Percentiles rank a stretch among this genome's conserved stretches.
phyloP scores from a whole-genome alignment of 2,329 filamentous ascomycete genomes.

The Hypoxylon sp. region DNA sequence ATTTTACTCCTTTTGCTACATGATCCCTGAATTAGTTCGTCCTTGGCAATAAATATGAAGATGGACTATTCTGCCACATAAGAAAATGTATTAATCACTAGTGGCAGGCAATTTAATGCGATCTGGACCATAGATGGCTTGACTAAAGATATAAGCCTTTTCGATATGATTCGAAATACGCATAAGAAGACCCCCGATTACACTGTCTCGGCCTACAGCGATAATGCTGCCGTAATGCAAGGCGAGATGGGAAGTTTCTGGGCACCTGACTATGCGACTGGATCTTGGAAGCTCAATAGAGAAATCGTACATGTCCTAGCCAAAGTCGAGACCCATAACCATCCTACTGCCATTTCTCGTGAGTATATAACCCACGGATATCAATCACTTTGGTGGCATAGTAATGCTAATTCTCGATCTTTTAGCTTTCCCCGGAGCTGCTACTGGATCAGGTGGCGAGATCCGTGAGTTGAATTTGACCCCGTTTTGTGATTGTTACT shows the following conservation, averaged over 20 bases:
- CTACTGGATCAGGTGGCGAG: slow-evolving; percentile 94
- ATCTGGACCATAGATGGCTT: slow-evolving; percentile 94
- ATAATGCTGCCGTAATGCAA: slow-evolving; percentile 94
- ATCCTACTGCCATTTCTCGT: slow-evolving; percentile 67
- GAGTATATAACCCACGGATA: slow-evolving; percentile 3
- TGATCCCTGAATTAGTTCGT: not conserved
- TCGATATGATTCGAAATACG: slow-evolving; percentile 97
- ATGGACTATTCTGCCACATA: slow-evolving; percentile 67
- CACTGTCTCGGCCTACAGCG: slow-evolving; percentile 96
- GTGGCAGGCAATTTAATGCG: slow-evolving; percentile 80
- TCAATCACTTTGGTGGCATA: not conserved
- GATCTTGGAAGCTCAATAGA: slow-evolving; percentile 88
- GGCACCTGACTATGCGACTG: slow-evolving; percentile 88
- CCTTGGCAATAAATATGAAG: not conserved
- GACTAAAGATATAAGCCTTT: slow-evolving; percentile 83
- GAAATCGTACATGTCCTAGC: slow-evolving; percentile 89
- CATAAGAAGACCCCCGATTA: slow-evolving; percentile 85
- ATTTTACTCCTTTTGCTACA: not conserved
- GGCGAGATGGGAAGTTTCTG: slow-evolving; percentile 82
- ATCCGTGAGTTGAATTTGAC: slow-evolving; percentile 75
- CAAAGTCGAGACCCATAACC: slow-evolving; percentile 98
- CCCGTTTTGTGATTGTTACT: not conserved
- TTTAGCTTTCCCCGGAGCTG: slow-evolving; percentile 79
- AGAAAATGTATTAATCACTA: slow-evolving; percentile 71
- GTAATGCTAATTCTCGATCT: slow-evolving; percentile 57